phyloP scores from a whole-genome alignment of 2,329 filamentous ascomycete genomes.

The Xylariales sp. region DNA sequence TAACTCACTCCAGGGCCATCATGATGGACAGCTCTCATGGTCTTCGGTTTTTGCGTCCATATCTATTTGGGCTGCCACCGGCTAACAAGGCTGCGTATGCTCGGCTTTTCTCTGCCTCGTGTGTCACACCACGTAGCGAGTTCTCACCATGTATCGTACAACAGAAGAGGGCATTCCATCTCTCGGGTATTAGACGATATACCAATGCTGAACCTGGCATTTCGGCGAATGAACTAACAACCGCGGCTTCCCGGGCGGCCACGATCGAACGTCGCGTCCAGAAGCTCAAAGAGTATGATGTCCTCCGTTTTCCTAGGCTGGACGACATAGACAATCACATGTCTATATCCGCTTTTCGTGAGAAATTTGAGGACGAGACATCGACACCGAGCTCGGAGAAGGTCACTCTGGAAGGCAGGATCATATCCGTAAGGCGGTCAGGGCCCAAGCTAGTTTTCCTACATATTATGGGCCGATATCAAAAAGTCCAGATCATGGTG shows the following conservation, averaged over 20 bases:
- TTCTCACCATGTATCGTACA: constrained; percentile 32
- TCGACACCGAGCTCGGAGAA: constrained; percentile 44
- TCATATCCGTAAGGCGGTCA: constrained; percentile 47
- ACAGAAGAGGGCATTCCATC: constrained; percentile 37
- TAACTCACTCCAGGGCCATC: constrained; percentile 42
- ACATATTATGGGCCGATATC: constrained; percentile 79
- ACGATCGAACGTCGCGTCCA: constrained; percentile 55
- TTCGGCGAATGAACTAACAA: constrained; percentile 23
- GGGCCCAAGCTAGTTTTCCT: constrained; percentile 87
- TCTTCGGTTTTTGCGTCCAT: constrained; percentile 67
- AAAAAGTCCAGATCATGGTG: constrained; percentile 80
- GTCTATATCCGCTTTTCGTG: constrained; percentile 54
- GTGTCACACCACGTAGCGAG: constrained; percentile 35
- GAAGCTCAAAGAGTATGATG: constrained; percentile 62
- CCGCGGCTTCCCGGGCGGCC: constrained; percentile 30
- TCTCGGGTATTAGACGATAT: constrained; percentile 24
- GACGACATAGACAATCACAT: constrained; percentile 50
- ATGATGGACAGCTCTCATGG: constrained; percentile 58
- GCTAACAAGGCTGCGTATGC: constrained; percentile 56
- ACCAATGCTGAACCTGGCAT: not conserved
- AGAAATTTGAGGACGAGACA: constrained; percentile 49
- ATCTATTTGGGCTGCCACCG: constrained; percentile 58
- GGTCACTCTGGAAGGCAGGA: constrained; percentile 49
- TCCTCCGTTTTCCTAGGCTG: constrained; percentile 68
- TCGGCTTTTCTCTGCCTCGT: constrained; percentile 62